Conservation (phyloP, 441 rosid genomes). For the Cnidoscolus chayamansa region DNA sequence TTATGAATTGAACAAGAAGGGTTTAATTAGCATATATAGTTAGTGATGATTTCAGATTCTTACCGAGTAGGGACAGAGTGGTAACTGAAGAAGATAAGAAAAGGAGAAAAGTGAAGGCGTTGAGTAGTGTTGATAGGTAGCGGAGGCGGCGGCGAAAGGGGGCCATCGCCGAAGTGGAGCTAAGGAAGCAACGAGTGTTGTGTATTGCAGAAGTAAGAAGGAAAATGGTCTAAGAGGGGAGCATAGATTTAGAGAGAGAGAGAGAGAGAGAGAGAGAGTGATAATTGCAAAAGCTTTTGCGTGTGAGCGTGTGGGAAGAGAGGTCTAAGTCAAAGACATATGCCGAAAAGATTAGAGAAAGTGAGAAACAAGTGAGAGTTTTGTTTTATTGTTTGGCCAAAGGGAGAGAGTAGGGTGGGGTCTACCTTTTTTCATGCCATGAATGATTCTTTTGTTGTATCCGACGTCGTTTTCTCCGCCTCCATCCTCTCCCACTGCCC, state of each 20-base stretch:
- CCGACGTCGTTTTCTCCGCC: too few relatives aligned
- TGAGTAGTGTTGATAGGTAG: slow-evolving; percentile 31
- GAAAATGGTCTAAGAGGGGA: slow-evolving; percentile 6
- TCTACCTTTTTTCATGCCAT: slow-evolving; percentile 6
- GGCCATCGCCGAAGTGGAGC: slow-evolving; percentile 45
- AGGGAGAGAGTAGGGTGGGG: slow-evolving; percentile 17
- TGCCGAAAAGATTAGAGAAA: slow-evolving; percentile 16
- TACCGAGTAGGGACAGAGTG: slow-evolving; percentile 36
- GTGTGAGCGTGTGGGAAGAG: slow-evolving; percentile 17
- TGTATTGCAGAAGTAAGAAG: not conserved
- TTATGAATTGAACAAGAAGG: not conserved
- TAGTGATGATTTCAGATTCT: not conserved
- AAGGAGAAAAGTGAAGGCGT: slow-evolving; percentile 48
- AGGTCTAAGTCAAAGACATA: slow-evolving; percentile 40
- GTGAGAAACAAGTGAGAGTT: slow-evolving; percentile 14
- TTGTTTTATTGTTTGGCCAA: slow-evolving; percentile 33
- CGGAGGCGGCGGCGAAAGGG: slow-evolving; percentile 32
- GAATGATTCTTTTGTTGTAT: slow-evolving; percentile 25
- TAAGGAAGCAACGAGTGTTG: not conserved
- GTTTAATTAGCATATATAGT: too few relatives aligned
- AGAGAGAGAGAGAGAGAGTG: not conserved
- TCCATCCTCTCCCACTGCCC: too few relatives aligned
- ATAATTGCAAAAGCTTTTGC: slow-evolving; percentile 12
- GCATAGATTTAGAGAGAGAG: slow-evolving; percentile 8
- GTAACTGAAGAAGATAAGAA: slow-evolving; percentile 39